phyloP scores from a whole-genome alignment of 75 land plant genomes.

The Cryptomeria japonica region DNA sequence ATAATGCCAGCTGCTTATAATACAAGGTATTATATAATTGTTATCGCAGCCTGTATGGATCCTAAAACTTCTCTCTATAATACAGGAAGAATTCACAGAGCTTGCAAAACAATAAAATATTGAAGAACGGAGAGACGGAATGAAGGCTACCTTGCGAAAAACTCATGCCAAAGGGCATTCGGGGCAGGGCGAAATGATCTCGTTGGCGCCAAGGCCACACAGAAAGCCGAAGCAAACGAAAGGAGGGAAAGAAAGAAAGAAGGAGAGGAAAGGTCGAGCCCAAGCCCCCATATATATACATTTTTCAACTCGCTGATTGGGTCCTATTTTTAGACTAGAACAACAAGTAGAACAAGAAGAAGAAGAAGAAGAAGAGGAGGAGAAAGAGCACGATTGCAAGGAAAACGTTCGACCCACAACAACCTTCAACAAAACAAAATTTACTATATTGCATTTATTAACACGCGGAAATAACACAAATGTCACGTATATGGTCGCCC shows the following conservation, averaged over 20 bases:
- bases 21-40: neutral
- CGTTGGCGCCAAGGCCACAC: neutral
- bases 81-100: neutral
- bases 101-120: neutral
- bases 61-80: neutral
- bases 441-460: neutral
- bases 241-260: neutral
- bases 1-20: neutral
- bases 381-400: neutral
- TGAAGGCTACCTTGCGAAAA: neutral
- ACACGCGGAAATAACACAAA: constrained; percentile 1
- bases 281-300: constrained; percentile 1
- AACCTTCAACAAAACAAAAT: neutral
- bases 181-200: neutral
- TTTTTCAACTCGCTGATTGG: neutral
- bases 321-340: constrained; percentile 3
- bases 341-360: too few relatives aligned
- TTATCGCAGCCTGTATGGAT: neutral
- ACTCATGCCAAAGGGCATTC: neutral
- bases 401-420: neutral
- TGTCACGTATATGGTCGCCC: neutral
- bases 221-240: neutral
- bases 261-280: neutral
- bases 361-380: neutral
- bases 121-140: neutral